Evolutionary conservation across 1,284 basidiomycete species (phyloP), one percentile per base, ranked within the genome.

Genomic region (Clitocybe nebularis): DNA sequence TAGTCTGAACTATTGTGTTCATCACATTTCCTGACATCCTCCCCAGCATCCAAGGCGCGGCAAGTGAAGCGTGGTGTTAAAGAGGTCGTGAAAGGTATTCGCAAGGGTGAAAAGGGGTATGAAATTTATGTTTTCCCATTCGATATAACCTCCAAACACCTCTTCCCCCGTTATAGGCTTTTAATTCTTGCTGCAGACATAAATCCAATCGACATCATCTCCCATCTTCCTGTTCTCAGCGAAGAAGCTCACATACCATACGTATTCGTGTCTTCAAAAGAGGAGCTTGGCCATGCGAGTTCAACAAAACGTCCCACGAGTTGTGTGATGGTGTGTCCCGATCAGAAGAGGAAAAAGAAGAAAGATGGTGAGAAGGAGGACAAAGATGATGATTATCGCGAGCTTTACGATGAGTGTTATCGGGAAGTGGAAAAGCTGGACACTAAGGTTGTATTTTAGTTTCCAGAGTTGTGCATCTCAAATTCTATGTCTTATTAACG

Each of bases 221-320:
- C 93, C 16, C 96, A 99, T 68, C 76, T 99, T 43, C 96, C 96
- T 10, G 74, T 98, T 22, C 73, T 99, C 57, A 89, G 91, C 44
- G 96, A 99, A 68, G 96, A 99, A 63, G 88, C 92, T 4, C 79
- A 84, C 38, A 89, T 97, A 59, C 94, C 95, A 11, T 99, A 98
- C 64, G 78, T 95, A 30, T 89, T 89, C 59, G 85, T 92, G 13
- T 61, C 82, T 0, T 90, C 88, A 8, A 95, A 93, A 64, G 92
- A 96, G 67, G 94, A 98, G 57, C 82, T 99, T 17, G 96, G 96
- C 1, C 84, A 88, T 51, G 93, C 95, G 10, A 93, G 92, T 58
- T 88, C 91, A 40, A 99, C 96, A 37, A 99, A 99, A 71, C 83
- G 96, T 55, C 95, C 96, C 29, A 99, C 96, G 34, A 94, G 91